Base-by-base conservation (phyloP, 2,329 filamentous ascomycete genomes). In the Rhynchosporium secalis region DNA sequence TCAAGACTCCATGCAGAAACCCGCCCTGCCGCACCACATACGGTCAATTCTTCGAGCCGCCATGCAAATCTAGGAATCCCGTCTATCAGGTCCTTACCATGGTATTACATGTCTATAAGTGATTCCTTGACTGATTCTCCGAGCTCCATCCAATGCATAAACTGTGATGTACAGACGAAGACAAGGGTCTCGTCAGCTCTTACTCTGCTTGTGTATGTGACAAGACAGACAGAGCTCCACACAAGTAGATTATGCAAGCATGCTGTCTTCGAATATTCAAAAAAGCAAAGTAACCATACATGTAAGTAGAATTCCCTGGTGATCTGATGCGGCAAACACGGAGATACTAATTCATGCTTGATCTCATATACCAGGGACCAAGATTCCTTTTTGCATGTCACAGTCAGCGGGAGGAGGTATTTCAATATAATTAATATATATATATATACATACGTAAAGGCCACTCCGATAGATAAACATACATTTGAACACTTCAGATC, bases 321-420 rank as follows among this genome's bases (percentile, higher is more conserved):
- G 49, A 26, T 38, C 33, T 15, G 31, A 41, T 43, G 10, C 7
- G 31, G 52, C 43, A 56, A 38, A 43, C 26, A 38, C 28, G 52
- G 52, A 40, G 52, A 56, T 56, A 36, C 29, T 56, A 56, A 43
- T 45, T 29, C 52, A 56, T 43, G 38, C 13, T 43, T 56, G 40
- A n/a, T 41, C 12, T 29, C 36, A 8, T 7, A 43, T 43, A 43
- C 26, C 10, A 10, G 43, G 3, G 36, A 38, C 52, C 38, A 56
- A 43, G 20, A 20, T 20, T 20, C 20, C 20, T 20, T 20, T 20
- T 20, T 20, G 20, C 20, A 20, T 20, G 20, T 20, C 20, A 1
- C 20, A 1, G 20, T 20, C 20, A 20, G 20, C 20, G 1, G 20
- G 1, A 20, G 20, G 20, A 20, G 20, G 20, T 20, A 20, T 20